Conservation (phyloP, 495 filamentous ascomycete genomes). For the Xylaria acuta region DNA sequence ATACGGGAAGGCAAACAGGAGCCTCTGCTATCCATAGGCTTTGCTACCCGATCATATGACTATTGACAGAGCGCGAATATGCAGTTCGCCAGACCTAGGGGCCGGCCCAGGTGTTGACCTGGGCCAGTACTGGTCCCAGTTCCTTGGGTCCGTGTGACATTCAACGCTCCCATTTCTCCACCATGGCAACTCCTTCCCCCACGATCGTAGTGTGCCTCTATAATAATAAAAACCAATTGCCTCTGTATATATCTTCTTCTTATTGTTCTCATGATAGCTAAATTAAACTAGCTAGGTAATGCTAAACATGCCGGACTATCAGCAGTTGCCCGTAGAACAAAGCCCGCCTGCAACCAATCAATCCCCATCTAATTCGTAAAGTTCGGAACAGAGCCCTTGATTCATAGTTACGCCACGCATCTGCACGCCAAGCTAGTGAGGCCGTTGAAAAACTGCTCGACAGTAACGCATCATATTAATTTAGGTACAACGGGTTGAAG, state of each 20-base stretch:
- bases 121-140: too few relatives aligned
- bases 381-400: background rate
- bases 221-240: slow-evolving; percentile 21
- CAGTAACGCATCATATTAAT: background rate
- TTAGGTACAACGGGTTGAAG: background rate
- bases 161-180: slow-evolving; percentile 11
- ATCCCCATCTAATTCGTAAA: background rate
- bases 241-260: background rate
- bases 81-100: too few relatives aligned
- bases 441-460: background rate
- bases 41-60: too few relatives aligned
- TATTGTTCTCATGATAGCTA: background rate
- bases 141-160: too few relatives aligned
- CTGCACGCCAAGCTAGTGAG: slow-evolving; percentile 3
- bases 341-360: background rate
- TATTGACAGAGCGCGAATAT: too few relatives aligned
- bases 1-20: too few relatives aligned
- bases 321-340: background rate
- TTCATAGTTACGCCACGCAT: slow-evolving; percentile 7
- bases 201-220: background rate
- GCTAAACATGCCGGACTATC: background rate
- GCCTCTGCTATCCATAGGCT: too few relatives aligned
- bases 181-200: background rate
- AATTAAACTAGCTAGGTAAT: background rate
- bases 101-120: too few relatives aligned